A percentile compares a stretch with the other conserved stretches of the same genome.
phyloP scores from a whole-genome alignment of 805 yeast genomes.

The Limtongozyma cylindracea region DNA sequence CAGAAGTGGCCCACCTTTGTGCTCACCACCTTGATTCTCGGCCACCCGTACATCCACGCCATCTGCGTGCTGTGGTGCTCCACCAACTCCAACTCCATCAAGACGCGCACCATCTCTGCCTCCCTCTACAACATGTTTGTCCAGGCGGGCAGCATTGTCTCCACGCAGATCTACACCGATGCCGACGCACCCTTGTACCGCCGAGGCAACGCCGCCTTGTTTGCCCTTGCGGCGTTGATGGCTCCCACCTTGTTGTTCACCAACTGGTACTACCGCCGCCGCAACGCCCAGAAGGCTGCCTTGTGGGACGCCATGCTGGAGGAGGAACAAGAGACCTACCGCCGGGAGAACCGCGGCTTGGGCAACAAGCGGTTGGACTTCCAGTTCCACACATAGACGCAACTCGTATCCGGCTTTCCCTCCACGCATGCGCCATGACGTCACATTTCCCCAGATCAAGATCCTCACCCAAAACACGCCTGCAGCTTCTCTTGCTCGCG shows the following conservation, averaged over 20 bases:
- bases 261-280: conserved; percentile 12
- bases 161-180: conserved; percentile 27
- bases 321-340: conserved; percentile 24
- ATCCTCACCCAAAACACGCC: too few relatives aligned
- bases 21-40: conserved; percentile 11
- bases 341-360: conserved; percentile 15
- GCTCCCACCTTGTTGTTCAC: conserved; percentile 6
- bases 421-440: too few relatives aligned
- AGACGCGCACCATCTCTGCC: conserved; percentile 39
- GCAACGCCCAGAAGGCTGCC: conserved; percentile 17
- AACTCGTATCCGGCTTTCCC: too few relatives aligned
- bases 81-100: conserved; percentile 31
- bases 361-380: conserved; percentile 37
- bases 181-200: conserved; percentile 35
- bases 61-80: conserved; percentile 36
- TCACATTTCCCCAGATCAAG: too few relatives aligned
- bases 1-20: conserved; percentile 17
- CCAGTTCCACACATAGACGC: too few relatives aligned
- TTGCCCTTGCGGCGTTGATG: conserved; percentile 8
- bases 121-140: conserved; percentile 40
- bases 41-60: conserved; percentile 25
- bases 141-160: conserved; percentile 28
- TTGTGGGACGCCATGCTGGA: conserved; percentile 23
- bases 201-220: conserved; percentile 22
- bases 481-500: too few relatives aligned